phyloP scores from a whole-genome alignment of 306 rosid species.

The Acacia acuminata region DNA sequence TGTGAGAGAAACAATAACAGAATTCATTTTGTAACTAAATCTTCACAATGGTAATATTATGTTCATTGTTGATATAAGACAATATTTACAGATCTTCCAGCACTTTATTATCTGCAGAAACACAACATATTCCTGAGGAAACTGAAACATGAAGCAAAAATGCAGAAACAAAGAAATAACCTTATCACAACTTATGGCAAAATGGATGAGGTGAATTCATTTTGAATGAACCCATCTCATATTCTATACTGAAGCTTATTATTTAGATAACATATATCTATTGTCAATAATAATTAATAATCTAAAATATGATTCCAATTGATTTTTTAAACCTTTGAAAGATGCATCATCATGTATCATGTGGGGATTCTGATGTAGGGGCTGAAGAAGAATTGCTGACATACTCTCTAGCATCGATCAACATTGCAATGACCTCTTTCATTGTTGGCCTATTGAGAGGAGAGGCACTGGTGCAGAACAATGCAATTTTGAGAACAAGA shows the following conservation, averaged over 20 bases:
- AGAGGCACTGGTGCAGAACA: constrained; percentile 71
- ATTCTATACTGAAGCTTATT: neutral
- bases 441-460: constrained; percentile 82
- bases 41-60: neutral
- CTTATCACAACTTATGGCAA: neutral
- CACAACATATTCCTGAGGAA: neutral
- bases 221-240: neutral
- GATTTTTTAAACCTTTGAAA: constrained; percentile 51
- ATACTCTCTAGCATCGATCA: constrained; percentile 64
- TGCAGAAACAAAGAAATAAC: neutral
- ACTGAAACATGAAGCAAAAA: neutral
- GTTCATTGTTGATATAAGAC: neutral
- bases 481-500: constrained; percentile 69
- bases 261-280: neutral
- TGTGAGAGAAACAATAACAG: neutral
- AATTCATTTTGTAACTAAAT: neutral
- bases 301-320: neutral
- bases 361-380: constrained; percentile 61
- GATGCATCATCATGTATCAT: constrained; percentile 44
- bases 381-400: constrained; percentile 53
- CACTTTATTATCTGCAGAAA: neutral
- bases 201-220: constrained; percentile 8
- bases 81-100: neutral
- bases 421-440: constrained; percentile 82
- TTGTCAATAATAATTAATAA: neutral